phyloP scores from a whole-genome alignment of 495 filamentous ascomycete species.

The Baudoinia panamericana region DNA sequence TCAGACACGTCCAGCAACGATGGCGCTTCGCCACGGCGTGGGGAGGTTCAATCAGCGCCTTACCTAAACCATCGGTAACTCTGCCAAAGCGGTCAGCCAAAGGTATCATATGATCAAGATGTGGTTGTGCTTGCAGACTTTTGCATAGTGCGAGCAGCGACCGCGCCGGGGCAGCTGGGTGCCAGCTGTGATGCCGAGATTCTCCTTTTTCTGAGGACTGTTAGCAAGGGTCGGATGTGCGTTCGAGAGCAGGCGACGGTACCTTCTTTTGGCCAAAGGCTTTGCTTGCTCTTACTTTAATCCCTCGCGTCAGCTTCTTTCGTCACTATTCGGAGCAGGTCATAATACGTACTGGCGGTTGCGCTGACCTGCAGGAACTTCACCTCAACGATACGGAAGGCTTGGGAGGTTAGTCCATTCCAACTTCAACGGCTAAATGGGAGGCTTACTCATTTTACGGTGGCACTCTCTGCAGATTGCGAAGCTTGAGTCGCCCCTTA shows the following conservation, averaged over 20 bases:
- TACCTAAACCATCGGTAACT: constrained; percentile 71
- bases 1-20: no score
- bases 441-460: constrained; percentile 53
- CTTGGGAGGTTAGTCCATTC: constrained; percentile 3
- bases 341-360: constrained; percentile 31
- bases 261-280: constrained; percentile 45
- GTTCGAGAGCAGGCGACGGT: neutral
- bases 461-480: constrained; percentile 76
- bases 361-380: constrained; percentile 63
- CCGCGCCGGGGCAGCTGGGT: constrained; percentile 64
- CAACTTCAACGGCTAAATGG: neutral
- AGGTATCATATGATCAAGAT: neutral
- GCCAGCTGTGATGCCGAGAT: constrained; percentile 64
- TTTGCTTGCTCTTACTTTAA: constrained; percentile 25
- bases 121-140: constrained; percentile 33
- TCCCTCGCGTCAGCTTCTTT: constrained; percentile 1
- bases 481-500: constrained; percentile 62
- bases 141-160: constrained; percentile 64
- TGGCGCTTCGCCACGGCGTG: neutral
- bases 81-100: neutral
- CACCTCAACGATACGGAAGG: constrained; percentile 63
- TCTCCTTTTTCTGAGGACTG: constrained; percentile 40
- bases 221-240: no score
- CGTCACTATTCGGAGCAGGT: neutral
- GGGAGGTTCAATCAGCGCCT: constrained; percentile 24